Evolutionary conservation across 2,329 filamentous ascomycete genomes (phyloP), one percentile per base, ranked within the genome.

Genomic region (Curvularia eragrostidis): DNA sequence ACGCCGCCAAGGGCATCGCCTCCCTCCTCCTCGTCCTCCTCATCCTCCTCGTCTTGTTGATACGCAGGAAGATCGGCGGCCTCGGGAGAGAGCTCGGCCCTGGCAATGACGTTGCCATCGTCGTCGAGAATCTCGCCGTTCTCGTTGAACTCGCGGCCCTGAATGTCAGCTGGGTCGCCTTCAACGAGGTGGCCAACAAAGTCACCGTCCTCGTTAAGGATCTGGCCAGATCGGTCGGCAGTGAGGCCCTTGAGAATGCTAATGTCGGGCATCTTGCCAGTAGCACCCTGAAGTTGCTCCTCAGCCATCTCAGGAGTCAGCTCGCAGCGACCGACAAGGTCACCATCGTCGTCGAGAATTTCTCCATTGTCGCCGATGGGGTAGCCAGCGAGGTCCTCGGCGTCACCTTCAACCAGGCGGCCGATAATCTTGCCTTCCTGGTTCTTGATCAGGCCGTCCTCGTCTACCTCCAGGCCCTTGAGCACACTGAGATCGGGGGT

Each of bases 61-160:
- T 72, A 74, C 1, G 66, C 73, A n/a, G 76, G 67, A 7, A 77
- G 70, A 39, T 79, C 73, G 55, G 75, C 76, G 15, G 74, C 76
- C 53, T 83, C 81, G 7, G 79, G 77, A 66, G 82, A 80, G 41
- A 83, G 75, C 52, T 82, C 78, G 3, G 83, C 82, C 53, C 80
- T 79, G 53, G 83, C 83, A 51, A 85, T 75, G 48, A 84, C 79
- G 47, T 84, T 81, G 52, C 83, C 83, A 3, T 82, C 77, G 3
- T 84, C 78, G 58, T 85, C 81, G n/a, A 84, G 70, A 58, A 85
- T 83, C 64, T 84, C 82, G 50, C 83, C 83, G 24, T 83, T 76
- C 59, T 82, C 79, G 64, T 85, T 84, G 61, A 83, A 79, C 43
- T 78, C 79, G 52, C 77, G 76, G 67, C 81, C 80, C 65, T 81